Evolutionary conservation across 306 rosid species (phyloP), one percentile per base, ranked within the genome.

Genomic region (Purshia tridentata): DNA sequence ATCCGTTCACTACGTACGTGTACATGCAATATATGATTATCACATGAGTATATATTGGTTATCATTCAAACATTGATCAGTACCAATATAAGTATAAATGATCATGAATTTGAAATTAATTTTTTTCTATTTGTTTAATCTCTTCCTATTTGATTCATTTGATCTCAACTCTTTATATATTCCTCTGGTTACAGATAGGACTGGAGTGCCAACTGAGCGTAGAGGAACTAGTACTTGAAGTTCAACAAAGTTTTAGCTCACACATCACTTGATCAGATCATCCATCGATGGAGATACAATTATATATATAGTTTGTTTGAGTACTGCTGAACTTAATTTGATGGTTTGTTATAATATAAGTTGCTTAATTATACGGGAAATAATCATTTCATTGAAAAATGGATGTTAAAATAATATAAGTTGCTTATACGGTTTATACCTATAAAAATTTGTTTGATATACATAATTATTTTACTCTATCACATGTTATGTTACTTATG

Each of bases 171-270:
- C 35, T 29, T 3, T 29, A 29, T 29, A 29, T 29, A 1, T 29
- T 29, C 35, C 35, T 29, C 2, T 29, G 1, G 35, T 29, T 65
- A 48, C 91, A 94, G 99, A 94, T 91, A 78, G 97, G 93, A 72
- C 81, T 91, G 79, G 96, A 89, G 60, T 94, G 99, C 81, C 80
- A 87, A 69, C 79, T 91, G 76, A 94, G 99, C 69, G 72, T 94
- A 86, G 96, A 94, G 83, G 99, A 94, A 76, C 78, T 94, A 22
- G 97, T 91, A 4, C 58, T 81, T 77, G 89, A 94, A 88, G 96
- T 94, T 51, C 99, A 91, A 74, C 86, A 84, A 78, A 88, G 89
- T 79, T 86, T 94, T 81, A 77, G 86, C 65, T 73, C 91, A 22
- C 85, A 84, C 35, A 78, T 76, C n/a, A 77, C 58, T 57, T 61